Evolutionary conservation across 495 filamentous ascomycete species (phyloP), one percentile per base, ranked within the genome.

Genomic region (Hyaloscypha finlandica): DNA sequence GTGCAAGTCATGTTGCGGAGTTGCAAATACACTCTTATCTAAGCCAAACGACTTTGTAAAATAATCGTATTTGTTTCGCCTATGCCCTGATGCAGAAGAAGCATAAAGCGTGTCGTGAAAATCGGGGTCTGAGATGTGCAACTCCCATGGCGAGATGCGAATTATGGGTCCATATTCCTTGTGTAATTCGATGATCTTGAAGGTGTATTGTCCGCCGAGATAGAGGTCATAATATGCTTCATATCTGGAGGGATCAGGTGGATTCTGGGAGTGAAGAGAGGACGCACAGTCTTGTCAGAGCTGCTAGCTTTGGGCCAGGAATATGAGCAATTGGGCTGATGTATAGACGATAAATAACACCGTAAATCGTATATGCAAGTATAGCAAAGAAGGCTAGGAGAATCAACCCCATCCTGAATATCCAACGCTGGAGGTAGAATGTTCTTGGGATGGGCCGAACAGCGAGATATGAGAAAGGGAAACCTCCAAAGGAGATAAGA

Each of bases 131-230:
- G 77, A 71, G 66, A 87, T 77, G 64, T 86, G 85, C 0, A 89
- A 51, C 62, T 89, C 86, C 53, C 79, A 70, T 0, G 88, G 86
- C 54, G 74, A 83, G 73, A 89, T 87, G n/a, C 86, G 81, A 5
- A 88, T 76, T 59, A 89, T 86, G 4, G 86, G 86, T 6, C 86
- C 85, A 65, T 78, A 77, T 70, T 73, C 70, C 31, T 69, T 37
- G 32, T 77, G 76, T 64, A 78, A 69, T 35, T 72, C 56, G 31
- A 71, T 61, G 9, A 76, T 70, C 32, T 75, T 62, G 35, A 58
- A 73, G 16, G 64, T 67, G 51, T 77, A 77, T 30, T 70, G 63
- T 2, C 72, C 71, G 6, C 19, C 51, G 8, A 31, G 25, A 14
- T 67, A 37, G 3, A 69, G 20, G 53, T 73, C 69, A 35, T 64